phyloP scores from a whole-genome alignment of 1,284 basidiomycete species.

The Boletus mariae region DNA sequence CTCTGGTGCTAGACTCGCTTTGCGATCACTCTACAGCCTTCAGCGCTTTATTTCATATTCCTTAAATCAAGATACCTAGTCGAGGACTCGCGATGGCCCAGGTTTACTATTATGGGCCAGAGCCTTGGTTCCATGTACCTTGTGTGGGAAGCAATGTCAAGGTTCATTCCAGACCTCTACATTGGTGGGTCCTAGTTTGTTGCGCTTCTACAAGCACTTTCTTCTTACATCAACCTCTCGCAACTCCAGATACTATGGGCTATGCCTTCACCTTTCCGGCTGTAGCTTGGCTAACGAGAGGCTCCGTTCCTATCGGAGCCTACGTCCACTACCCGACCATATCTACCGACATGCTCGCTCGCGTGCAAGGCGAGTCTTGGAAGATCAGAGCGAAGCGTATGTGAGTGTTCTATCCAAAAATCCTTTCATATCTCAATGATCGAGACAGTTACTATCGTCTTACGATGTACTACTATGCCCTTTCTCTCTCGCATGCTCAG shows the following conservation, averaged over 20 bases:
- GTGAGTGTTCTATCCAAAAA: constrained; percentile 11
- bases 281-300: constrained; percentile 54
- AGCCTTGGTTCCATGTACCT: constrained; percentile 84
- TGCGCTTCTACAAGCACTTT: neutral
- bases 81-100: constrained; percentile 81
- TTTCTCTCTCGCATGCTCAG: constrained; percentile 70
- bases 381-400: constrained; percentile 40
- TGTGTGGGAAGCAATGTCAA: constrained; percentile 76
- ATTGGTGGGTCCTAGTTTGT: constrained; percentile 57
- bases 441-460: constrained; percentile 78
- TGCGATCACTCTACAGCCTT: constrained; percentile 68
- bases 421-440: constrained; percentile 2
- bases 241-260: constrained; percentile 88
- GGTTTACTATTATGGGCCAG: constrained; percentile 90
- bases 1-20: constrained; percentile 69
- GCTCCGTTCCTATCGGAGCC: constrained; percentile 72
- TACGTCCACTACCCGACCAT: constrained; percentile 98
- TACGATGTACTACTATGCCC: constrained; percentile 82
- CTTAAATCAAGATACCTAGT: constrained; percentile 70
- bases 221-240: neutral
- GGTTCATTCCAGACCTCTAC: constrained; percentile 82
- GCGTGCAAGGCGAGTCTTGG: constrained; percentile 78
- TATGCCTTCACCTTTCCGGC: constrained; percentile 92
- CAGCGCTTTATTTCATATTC: constrained; percentile 74
- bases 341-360: constrained; percentile 87